Evolutionary conservation across 805 yeast genomes (phyloP).

Genomic region (Nakazawaea peltata): DNA sequence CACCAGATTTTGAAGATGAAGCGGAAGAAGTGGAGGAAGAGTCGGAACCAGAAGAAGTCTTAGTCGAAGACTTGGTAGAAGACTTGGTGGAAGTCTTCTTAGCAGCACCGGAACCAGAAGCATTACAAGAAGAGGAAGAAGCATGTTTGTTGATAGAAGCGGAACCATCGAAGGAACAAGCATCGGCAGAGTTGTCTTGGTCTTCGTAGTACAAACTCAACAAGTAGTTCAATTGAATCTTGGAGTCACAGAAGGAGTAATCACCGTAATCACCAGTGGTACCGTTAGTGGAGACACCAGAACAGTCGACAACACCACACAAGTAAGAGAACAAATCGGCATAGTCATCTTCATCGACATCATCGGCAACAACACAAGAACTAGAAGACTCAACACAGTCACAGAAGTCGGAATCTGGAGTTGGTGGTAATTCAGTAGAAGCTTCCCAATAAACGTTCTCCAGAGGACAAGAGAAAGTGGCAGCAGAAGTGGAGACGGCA

Average conservation of each 20-base stretch:
- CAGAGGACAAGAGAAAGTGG: slow-evolving; percentile 55
- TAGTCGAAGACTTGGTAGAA: slow-evolving; percentile 15
- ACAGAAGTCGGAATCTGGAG: slow-evolving; percentile 61
- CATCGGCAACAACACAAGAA: slow-evolving; percentile 51
- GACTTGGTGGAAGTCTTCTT: slow-evolving; percentile 11
- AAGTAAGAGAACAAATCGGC: slow-evolving; percentile 47
- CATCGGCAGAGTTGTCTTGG: slow-evolving; percentile 33
- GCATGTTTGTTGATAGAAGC: slow-evolving; percentile 42
- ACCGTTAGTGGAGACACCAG: slow-evolving; percentile 57
- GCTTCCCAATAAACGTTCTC: slow-evolving; percentile 53
- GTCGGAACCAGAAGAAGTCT: slow-evolving; percentile 12
- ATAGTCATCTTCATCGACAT: slow-evolving; percentile 49
- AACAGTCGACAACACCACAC: slow-evolving; percentile 52
- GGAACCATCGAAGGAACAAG: slow-evolving; percentile 66
- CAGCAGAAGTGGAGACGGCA: slow-evolving; percentile 30
- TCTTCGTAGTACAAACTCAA: slow-evolving; percentile 55
- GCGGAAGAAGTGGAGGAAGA: slow-evolving; percentile 12
- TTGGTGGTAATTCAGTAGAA: slow-evolving; percentile 65
- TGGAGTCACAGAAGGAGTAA: slow-evolving; percentile 61
- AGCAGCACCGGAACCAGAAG: slow-evolving; percentile 37
- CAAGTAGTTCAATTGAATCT: slow-evolving; percentile 58
- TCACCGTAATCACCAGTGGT: slow-evolving; percentile 62
- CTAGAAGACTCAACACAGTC: slow-evolving; percentile 50
- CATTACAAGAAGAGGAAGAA: slow-evolving; percentile 30
- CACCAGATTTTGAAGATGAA: slow-evolving; percentile 4